Base-by-base conservation (phyloP, 495 filamentous ascomycete genomes). In the Aspergillus sclerotiicarbonarius region DNA sequence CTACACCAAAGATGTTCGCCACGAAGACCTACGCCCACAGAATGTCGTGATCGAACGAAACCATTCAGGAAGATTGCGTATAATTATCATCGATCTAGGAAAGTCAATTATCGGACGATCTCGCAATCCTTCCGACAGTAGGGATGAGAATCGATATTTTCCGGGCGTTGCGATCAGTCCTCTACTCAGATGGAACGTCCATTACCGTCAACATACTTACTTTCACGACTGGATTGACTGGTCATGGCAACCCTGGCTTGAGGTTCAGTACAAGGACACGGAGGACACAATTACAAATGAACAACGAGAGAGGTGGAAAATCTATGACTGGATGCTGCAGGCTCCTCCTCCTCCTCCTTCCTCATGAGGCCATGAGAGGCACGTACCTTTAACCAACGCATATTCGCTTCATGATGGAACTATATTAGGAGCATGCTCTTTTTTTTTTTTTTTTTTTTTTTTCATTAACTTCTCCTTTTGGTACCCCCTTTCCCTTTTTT, bases 81-180 rank as follows among this genome's bases (percentile, higher is more conserved):
- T 37, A 10, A 9, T 15, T 37, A 15, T 37, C 13, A 15, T 37
- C 33, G 33, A 37, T 19, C 37, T 29, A 8, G 46, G 52, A 21
- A 31, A 12, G 52, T 44, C 39, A 3, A 19, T 44, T 16, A 44
- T 45, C 46, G 20, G 29, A 59, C 10, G 62, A 59, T 49, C 54
- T 50, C 52, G 31, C 51, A 31, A 60, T 21, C 33, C 47, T 53
- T 45, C 39, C 35, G 50, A 60, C 72, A 10, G 50, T 16, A 13
- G 30, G 8, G 8, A 45, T 2, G 53, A 55, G 16, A 29, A 29
- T 4, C 53, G 41, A n/a, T 45, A 33, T 6, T 21, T 55, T 16
- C 53, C 53, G 15, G 53, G 53, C 4, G 41, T 33, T 13, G 9
- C 41, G 18, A 55, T 55, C 32, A 55, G 53, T 46, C 41, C 53